phyloP scores from a whole-genome alignment of 1,284 basidiomycete genomes.

The Irpex sp. region DNA sequence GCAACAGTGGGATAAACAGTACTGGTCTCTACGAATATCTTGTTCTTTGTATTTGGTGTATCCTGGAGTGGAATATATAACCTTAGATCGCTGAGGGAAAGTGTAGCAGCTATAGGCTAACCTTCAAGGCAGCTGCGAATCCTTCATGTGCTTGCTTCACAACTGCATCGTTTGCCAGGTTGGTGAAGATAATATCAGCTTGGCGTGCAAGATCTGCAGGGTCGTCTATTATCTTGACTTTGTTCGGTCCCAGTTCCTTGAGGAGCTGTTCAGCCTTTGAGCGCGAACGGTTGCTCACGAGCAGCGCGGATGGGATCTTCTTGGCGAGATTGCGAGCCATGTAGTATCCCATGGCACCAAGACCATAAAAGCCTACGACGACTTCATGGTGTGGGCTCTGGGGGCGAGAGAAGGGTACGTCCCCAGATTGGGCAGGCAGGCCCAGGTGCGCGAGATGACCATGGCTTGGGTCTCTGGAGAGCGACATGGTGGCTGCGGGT shows the following conservation, averaged over 20 bases:
- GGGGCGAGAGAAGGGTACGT: conserved; percentile 59
- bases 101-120: conserved; percentile 17
- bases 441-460: not conserved
- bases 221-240: conserved; percentile 50
- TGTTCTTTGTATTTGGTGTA: conserved; percentile 42
- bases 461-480: not conserved
- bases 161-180: conserved; percentile 70
- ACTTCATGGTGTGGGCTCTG: conserved; percentile 38
- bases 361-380: conserved; percentile 60
- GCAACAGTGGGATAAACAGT: conserved; percentile 77
- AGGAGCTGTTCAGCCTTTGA: conserved; percentile 56
- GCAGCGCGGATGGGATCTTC: conserved; percentile 34
- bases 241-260: conserved; percentile 48
- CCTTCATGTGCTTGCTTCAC: conserved; percentile 67
- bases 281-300: conserved; percentile 64
- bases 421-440: not conserved
- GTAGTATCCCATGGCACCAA: conserved; percentile 66
- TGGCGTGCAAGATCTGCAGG: conserved; percentile 55
- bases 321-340: conserved; percentile 78
- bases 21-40: conserved; percentile 81
- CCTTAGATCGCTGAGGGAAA: not conserved
- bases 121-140: conserved; percentile 57
- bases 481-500: not conserved
- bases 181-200: conserved; percentile 82
- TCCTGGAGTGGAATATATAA: conserved; percentile 25